Evolutionary conservation across 73 alveolate genomes (phyloP).

Genomic region (Tetrahymena borealis): DNA sequence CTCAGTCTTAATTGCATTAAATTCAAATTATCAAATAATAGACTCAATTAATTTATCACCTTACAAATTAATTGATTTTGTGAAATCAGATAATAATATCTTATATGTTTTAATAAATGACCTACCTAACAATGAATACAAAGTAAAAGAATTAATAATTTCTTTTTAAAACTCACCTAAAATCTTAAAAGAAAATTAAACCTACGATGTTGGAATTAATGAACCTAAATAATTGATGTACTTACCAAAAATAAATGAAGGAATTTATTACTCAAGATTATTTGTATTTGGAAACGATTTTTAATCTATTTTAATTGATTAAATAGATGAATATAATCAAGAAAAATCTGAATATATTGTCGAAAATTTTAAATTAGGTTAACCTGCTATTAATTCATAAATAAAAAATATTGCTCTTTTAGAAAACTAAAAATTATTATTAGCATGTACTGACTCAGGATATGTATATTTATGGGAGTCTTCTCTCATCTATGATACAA

Average conservation of each 20-base stretch:
- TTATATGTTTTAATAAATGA: background rate
- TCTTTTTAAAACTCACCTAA: background rate
- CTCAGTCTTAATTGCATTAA: too few species aligned
- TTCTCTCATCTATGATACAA: too few species aligned
- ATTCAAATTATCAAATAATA: too few species aligned
- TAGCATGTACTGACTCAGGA: background rate
- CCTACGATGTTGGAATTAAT: background rate
- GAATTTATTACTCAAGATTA: background rate
- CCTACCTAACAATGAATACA: background rate
- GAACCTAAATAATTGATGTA: background rate
- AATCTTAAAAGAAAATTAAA: background rate
- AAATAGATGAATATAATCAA: background rate
- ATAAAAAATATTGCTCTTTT: background rate
- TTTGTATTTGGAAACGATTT: background rate
- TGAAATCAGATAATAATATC: too few species aligned
- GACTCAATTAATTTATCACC: too few species aligned
- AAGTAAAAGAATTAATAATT: background rate
- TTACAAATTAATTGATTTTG: too few species aligned
- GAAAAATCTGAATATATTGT: background rate
- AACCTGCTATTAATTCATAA: background rate
- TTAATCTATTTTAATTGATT: background rate
- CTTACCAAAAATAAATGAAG: background rate
- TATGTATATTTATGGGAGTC: too few species aligned
- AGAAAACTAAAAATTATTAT: background rate
- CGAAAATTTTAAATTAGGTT: background rate